Base-by-base conservation (phyloP, 2,329 filamentous ascomycete genomes). In the Aspergillus sp. region DNA sequence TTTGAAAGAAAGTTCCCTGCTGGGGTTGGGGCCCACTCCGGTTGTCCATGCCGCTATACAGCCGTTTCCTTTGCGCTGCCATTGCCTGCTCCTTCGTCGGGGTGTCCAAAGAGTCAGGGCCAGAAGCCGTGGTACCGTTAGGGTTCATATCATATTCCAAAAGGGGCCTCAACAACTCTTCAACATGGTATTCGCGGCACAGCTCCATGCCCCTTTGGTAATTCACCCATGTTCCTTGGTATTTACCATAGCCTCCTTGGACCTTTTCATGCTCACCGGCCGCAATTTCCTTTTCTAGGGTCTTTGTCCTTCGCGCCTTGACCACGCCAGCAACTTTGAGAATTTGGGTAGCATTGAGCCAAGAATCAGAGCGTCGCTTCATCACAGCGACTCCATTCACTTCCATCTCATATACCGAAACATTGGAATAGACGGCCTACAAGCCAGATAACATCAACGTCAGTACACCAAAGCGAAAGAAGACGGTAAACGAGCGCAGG, bases 61-160 rank as follows among this genome's bases (percentile, higher is more conserved):
- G 86, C 64, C 93, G 86, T 75, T 99, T 98, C 65, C 95, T 82
- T 76, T 92, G 89, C 5, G 93, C 93, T 11, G 95, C 95, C 93
- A 98, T 96, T 59, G 95, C 95, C 76, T 98, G 95, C 76, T 98
- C 95, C 76, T 99, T 99, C 39, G 95, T 99, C 0, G 95, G 95
- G 0, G 95, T 98, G 68, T 98, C 93, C 66, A 96, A 84, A 64
- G 88, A 86, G 47, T 89, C 90, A 47, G 87, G 85, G 56, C 89
- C 88, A 5, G 89, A 85, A 51, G 86, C 76, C 50, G 87, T 87
- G 50, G 90, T 89, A 23, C 79, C 79, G 56, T 79, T 78, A 55
- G 76, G 73, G 50, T 69, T 73, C 72, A 79, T 78, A 57, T 82
- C 79, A 60, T 81, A 80, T 60, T 81, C 78, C 11, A 82, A 72